Conservation (phyloP, 2,329 filamentous ascomycete genomes). For the Leptoxyphium fumago region DNA sequence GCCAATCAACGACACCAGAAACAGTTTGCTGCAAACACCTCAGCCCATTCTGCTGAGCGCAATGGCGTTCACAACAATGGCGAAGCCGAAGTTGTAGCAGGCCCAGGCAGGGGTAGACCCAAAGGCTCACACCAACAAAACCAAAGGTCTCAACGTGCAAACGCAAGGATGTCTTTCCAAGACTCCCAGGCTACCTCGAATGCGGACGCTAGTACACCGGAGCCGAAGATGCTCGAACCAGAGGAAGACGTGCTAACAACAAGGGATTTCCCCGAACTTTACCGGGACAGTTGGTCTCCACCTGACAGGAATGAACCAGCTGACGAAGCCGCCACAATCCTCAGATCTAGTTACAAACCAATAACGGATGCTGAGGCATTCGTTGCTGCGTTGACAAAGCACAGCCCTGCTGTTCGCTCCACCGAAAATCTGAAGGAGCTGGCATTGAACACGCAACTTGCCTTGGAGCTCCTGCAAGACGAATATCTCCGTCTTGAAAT, state of each 20-base stretch:
- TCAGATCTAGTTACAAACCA: constrained; percentile 26
- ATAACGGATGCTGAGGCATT: constrained; percentile 29
- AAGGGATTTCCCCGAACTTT: constrained; percentile 16
- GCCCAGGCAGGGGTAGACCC: not conserved
- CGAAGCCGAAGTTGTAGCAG: not conserved
- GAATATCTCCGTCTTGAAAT: constrained; percentile 44
- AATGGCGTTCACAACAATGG: not conserved
- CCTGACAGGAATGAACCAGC: constrained; percentile 11
- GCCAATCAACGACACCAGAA: not conserved
- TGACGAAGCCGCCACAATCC: constrained; percentile 25
- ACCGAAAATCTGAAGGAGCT: constrained; percentile 40
- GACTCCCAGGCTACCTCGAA: not conserved
- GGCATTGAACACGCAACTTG: constrained; percentile 38
- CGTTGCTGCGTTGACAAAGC: constrained; percentile 28
- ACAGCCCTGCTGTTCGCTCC: constrained; percentile 27
- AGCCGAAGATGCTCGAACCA: constrained; percentile 15
- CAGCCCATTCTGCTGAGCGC: not conserved
- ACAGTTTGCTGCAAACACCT: not conserved
- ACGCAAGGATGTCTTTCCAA: too few relatives aligned
- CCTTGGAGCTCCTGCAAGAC: constrained; percentile 42
- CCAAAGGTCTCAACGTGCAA: not conserved
- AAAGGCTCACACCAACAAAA: not conserved
- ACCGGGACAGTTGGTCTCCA: constrained; percentile 10
- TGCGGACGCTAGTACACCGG: constrained; percentile 17
- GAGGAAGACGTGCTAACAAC: constrained; percentile 19